Conservation (phyloP, 2,329 filamentous ascomycete species). For the Neocucurbitaria cava region DNA sequence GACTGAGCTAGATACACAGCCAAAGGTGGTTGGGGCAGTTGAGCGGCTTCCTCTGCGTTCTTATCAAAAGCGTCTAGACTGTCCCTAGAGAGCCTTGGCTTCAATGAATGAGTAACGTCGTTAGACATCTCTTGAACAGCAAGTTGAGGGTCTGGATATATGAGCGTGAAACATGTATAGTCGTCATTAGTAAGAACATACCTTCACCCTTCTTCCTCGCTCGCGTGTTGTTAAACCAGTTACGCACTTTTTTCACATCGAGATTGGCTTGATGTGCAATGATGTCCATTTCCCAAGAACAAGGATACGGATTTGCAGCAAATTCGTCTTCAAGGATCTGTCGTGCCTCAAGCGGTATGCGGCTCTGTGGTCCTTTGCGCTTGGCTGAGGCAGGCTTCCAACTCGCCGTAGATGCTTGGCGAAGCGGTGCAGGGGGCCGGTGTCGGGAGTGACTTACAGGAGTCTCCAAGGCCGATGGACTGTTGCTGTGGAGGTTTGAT, state of each 20-base stretch:
- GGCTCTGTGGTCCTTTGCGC: conserved; percentile 38
- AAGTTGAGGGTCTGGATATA: conserved; percentile 11
- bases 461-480: not conserved
- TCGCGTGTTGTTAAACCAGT: conserved; percentile 47
- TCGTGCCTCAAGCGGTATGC: conserved; percentile 39
- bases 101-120: conserved; percentile 15
- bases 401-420: conserved; percentile 17
- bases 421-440: conserved; percentile 9
- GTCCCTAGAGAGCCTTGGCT: conserved; percentile 36
- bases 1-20: conserved; percentile 45
- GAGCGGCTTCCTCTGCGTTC: conserved; percentile 21
- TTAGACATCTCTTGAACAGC: conserved; percentile 3
- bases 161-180: conserved; percentile 5
- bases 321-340: conserved; percentile 47
- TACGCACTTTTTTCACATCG: conserved; percentile 45
- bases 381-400: conserved; percentile 45
- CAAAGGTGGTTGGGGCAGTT: conserved; percentile 40
- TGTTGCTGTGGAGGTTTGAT: not conserved
- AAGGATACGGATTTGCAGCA: conserved; percentile 44
- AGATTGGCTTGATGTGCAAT: conserved; percentile 46
- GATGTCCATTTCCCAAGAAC: conserved; percentile 45
- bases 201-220: conserved; percentile 41
- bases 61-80: conserved; percentile 40
- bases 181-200: conserved; percentile 6
- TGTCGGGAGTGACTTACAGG: not conserved